Evolutionary conservation across 1,139 yeast genomes (phyloP).

Genomic region (Groenewaldozyma sp.): DNA sequence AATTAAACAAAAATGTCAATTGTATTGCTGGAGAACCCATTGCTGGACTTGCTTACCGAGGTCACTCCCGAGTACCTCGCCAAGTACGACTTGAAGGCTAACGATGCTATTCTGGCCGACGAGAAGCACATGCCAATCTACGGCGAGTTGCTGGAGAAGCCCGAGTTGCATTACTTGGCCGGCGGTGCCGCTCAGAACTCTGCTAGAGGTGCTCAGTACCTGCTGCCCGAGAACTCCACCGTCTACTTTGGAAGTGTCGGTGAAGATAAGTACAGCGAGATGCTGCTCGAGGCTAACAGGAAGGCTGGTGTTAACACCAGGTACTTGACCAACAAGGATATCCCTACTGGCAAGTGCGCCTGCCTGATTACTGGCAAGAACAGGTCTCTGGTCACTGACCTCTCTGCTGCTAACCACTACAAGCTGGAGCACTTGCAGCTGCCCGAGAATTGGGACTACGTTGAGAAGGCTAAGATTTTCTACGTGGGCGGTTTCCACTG

Average conservation of each 20-base stretch:
- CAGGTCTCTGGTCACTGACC: conserved; percentile 91
- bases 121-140: conserved; percentile 76
- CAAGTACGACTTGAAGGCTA: conserved; percentile 77
- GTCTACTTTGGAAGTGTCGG: conserved; percentile 97
- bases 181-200: conserved; percentile 99
- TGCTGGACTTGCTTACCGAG: conserved; percentile 74
- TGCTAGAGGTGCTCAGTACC: conserved; percentile 96
- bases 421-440: conserved; percentile 77
- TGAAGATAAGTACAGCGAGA: conserved; percentile 76
- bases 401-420: conserved; percentile 98
- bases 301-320: conserved; percentile 81
- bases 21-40: conserved; percentile 67
- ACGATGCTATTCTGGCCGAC: conserved; percentile 91
- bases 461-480: conserved; percentile 70
- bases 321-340: conserved; percentile 64
- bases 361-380: conserved; percentile 81
- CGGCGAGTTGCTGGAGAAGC: conserved; percentile 58
- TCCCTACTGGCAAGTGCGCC: conserved; percentile 96
- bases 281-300: conserved; percentile 72
- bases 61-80: conserved; percentile 59
- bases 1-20: conserved; percentile 17
- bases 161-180: conserved; percentile 67
- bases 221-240: conserved; percentile 73
- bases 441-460: conserved; percentile 85
- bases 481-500: conserved; percentile 98